Evolutionary conservation across 257 asterid species (phyloP).

Genomic region (Salvia hispanica): DNA sequence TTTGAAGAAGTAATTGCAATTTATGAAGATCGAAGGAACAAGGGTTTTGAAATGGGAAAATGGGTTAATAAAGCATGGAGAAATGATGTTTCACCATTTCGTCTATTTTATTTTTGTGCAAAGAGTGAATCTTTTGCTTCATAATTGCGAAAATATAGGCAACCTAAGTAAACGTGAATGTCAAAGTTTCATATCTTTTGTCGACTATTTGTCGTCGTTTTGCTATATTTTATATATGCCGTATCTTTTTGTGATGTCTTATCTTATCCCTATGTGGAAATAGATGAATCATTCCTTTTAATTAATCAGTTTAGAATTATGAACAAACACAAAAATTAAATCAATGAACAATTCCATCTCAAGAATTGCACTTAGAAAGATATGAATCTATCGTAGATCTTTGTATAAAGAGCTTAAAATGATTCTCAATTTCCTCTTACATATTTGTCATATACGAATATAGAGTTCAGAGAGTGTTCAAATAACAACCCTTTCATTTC

Average conservation of each 20-base stretch:
- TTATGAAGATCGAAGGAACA: constrained; percentile 7
- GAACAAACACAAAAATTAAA: too few relatives aligned
- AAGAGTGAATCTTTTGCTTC: background rate
- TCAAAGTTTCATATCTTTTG: constrained; percentile 39
- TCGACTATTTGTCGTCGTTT: constrained; percentile 11
- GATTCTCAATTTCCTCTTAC: too few relatives aligned
- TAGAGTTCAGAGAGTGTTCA: too few relatives aligned
- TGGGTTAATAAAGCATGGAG: constrained; percentile 18
- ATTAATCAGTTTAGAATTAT: background rate
- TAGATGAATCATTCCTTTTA: background rate
- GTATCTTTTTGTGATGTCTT: background rate
- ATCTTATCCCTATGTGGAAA: too few relatives aligned
- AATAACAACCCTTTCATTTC: too few relatives aligned
- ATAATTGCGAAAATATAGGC: constrained; percentile 34
- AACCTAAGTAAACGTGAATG: constrained; percentile 28
- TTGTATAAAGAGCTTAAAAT: too few relatives aligned
- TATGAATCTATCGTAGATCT: too few relatives aligned
- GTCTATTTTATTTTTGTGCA: constrained; percentile 31
- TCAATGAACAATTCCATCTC: too few relatives aligned
- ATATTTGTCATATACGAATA: too few relatives aligned
- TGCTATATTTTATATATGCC: background rate
- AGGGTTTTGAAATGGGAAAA: constrained; percentile 27
- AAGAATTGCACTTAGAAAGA: too few relatives aligned
- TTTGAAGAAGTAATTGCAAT: constrained; percentile 4
- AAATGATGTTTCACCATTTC: constrained; percentile 40